Evolutionary conservation across 2,329 filamentous ascomycete genomes (phyloP).

Genomic region (Cryphonectria japonica): DNA sequence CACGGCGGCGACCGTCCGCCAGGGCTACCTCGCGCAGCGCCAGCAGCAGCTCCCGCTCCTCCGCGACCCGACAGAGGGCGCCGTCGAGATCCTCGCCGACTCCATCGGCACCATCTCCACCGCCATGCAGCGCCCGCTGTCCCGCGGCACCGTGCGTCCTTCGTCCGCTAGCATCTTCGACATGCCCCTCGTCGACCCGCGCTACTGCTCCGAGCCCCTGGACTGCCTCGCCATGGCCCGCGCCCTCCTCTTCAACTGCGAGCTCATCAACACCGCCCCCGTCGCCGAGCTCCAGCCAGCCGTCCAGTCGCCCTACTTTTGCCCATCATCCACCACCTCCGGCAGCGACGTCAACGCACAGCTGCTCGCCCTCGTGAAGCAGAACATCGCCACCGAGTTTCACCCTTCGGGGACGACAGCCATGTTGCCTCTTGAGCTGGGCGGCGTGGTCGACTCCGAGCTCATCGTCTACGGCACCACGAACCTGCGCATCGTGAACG

Average conservation of each 20-base stretch:
- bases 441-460: conserved; percentile 47
- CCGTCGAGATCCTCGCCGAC: conserved; percentile 37
- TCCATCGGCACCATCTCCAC: conserved; percentile 33
- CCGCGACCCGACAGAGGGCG: conserved; percentile 38
- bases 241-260: conserved; percentile 48
- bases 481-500: conserved; percentile 51
- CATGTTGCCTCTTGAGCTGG: conserved; percentile 32
- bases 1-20: conserved; percentile 28
- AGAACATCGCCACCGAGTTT: conserved; percentile 33
- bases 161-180: conserved; percentile 50
- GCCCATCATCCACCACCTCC: conserved; percentile 8
- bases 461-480: conserved; percentile 52
- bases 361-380: conserved; percentile 43
- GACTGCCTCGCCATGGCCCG: conserved; percentile 53
- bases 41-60: conserved; percentile 41
- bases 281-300: conserved; percentile 32
- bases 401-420: conserved; percentile 32
- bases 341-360: conserved; percentile 40
- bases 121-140: conserved; percentile 33
- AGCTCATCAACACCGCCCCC: conserved; percentile 34
- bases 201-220: conserved; percentile 50
- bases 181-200: conserved; percentile 55
- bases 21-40: conserved; percentile 33
- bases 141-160: conserved; percentile 53
- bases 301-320: conserved; percentile 44